phyloP scores from a whole-genome alignment of 2,329 filamentous ascomycete genomes.

The Sporothrix euskadiensis region DNA sequence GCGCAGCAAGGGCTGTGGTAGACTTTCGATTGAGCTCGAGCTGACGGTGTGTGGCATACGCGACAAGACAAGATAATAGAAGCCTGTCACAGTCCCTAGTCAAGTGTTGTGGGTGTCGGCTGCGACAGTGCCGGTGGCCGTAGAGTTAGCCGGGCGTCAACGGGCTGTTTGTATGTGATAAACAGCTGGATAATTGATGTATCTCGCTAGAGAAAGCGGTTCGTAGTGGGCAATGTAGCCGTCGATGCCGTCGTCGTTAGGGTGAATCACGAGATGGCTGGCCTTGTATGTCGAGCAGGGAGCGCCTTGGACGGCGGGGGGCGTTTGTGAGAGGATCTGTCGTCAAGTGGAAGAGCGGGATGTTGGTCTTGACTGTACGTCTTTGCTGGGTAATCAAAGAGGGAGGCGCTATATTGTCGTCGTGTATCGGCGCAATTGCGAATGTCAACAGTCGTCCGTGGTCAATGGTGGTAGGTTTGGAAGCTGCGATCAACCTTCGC shows the following conservation, averaged over 20 bases:
- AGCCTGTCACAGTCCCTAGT: too few relatives aligned
- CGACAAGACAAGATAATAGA: neutral
- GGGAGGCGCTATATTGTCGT: neutral
- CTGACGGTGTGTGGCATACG: too few relatives aligned
- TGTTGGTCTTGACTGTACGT: neutral
- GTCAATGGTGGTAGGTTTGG: neutral
- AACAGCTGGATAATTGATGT: neutral
- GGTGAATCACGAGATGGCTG: neutral
- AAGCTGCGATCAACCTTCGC: slow-evolving; percentile 11
- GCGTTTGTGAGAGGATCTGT: neutral
- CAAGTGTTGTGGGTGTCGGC: neutral
- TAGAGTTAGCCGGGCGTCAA: neutral
- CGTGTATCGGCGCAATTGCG: neutral
- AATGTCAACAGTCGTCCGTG: neutral
- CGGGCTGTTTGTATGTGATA: neutral
- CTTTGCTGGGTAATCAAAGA: neutral
- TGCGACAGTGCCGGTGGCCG: neutral
- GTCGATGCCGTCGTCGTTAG: neutral
- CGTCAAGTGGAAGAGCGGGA: neutral
- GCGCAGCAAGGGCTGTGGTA: neutral
- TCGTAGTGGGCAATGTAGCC: neutral
- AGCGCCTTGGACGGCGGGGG: neutral
- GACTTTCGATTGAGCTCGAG: neutral
- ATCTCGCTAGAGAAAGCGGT: neutral
- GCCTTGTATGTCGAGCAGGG: neutral